Evolutionary conservation across 2,329 filamentous ascomycete genomes (phyloP).

Genomic region (Curvularia sp.): DNA sequence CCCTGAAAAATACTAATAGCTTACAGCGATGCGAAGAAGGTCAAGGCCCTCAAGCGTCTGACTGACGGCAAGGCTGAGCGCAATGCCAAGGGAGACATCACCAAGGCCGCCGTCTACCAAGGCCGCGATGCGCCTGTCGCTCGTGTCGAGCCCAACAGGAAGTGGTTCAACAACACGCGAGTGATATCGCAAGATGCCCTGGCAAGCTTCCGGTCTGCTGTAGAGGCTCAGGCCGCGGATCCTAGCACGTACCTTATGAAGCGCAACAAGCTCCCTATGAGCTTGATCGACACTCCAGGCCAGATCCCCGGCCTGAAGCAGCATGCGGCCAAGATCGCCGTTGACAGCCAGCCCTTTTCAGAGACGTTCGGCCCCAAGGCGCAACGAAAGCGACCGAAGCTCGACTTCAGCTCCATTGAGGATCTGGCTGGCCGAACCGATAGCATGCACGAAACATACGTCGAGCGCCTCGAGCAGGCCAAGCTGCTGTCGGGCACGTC

Average conservation of each 20-base stretch:
- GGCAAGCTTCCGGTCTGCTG: slow-evolving; percentile 85
- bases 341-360: slow-evolving; percentile 84
- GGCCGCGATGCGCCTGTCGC: slow-evolving; percentile 81
- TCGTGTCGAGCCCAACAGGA: slow-evolving; percentile 91
- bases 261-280: slow-evolving; percentile 97
- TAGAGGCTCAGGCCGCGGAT: slow-evolving; percentile 87
- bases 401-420: slow-evolving; percentile 79
- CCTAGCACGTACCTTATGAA: slow-evolving; percentile 96
- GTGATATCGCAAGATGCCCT: slow-evolving; percentile 90
- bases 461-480: slow-evolving; percentile 80
- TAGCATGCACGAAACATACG: slow-evolving; percentile 81
- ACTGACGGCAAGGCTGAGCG: slow-evolving; percentile 85
- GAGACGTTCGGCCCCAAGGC: slow-evolving; percentile 94
- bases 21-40: slow-evolving; percentile 73
- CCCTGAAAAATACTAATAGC: slow-evolving; percentile 4
- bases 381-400: slow-evolving; percentile 89
- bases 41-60: slow-evolving; percentile 87
- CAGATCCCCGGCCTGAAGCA: slow-evolving; percentile 83
- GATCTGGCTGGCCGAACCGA: slow-evolving; percentile 82
- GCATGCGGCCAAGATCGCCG: slow-evolving; percentile 91
- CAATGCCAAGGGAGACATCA: slow-evolving; percentile 84
- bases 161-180: slow-evolving; percentile 97
- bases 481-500: slow-evolving; percentile 76
- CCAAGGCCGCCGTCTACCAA: slow-evolving; percentile 83
- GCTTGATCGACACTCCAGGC: slow-evolving; percentile 80